phyloP scores from a whole-genome alignment of 1,284 basidiomycete species.

The Marasmius oreades region DNA sequence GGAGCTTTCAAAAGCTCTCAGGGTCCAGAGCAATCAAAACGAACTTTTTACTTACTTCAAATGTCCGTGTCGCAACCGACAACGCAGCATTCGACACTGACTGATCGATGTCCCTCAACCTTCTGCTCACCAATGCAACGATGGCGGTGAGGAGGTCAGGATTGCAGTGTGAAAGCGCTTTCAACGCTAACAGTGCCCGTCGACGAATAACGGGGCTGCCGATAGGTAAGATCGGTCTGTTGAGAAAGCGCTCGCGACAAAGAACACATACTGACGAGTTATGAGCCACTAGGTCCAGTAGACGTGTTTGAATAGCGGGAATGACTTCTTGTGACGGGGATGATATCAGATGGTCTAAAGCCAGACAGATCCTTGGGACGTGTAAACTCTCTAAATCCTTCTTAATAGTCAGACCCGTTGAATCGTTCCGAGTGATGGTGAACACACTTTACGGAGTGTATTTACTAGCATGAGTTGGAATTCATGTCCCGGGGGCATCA shows the following conservation, averaged over 20 bases:
- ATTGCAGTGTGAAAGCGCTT: slow-evolving; percentile 48
- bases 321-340: slow-evolving; percentile 60
- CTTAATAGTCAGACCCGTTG: background rate
- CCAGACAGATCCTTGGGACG: slow-evolving; percentile 59
- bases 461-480: slow-evolving; percentile 80
- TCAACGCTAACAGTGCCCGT: slow-evolving; percentile 56
- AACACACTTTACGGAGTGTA: slow-evolving; percentile 66
- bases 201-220: slow-evolving; percentile 55
- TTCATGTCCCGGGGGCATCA: slow-evolving; percentile 66
- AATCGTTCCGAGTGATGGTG: background rate
- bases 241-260: slow-evolving; percentile 8
- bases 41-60: background rate
- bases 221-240: slow-evolving; percentile 12
- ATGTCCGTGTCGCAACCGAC: slow-evolving; percentile 13
- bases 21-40: background rate
- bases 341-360: slow-evolving; percentile 61
- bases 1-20: background rate
- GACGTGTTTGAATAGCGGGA: slow-evolving; percentile 66
- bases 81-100: slow-evolving; percentile 49
- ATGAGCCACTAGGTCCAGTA: slow-evolving; percentile 62
- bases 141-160: slow-evolving; percentile 44
- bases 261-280: slow-evolving; percentile 61
- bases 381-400: slow-evolving; percentile 64
- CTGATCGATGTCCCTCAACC: slow-evolving; percentile 45
- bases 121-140: slow-evolving; percentile 37